Percentiles rank a stretch among this genome's conserved stretches.
phyloP scores from a whole-genome alignment of 768 basidiomycete species.

The Heimioporus sp. region DNA sequence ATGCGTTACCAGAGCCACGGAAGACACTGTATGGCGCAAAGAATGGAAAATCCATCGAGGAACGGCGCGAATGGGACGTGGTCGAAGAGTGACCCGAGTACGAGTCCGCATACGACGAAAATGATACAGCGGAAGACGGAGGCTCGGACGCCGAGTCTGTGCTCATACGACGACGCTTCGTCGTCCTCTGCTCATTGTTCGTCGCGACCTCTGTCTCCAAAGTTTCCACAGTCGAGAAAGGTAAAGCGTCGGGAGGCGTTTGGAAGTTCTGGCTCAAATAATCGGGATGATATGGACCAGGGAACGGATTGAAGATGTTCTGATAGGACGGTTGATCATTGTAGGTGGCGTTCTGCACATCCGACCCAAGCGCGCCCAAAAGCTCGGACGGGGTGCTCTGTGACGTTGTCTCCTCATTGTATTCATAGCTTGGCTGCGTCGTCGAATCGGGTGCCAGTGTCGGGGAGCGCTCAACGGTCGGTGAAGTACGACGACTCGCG shows the following conservation, averaged over 20 bases:
- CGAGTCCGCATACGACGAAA: constrained; percentile 58
- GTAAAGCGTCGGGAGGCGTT: constrained; percentile 48
- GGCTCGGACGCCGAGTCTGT: constrained; percentile 49
- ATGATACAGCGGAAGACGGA: constrained; percentile 62
- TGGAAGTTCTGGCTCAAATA: constrained; percentile 55
- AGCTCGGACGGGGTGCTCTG: constrained; percentile 49
- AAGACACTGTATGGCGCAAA: constrained; percentile 53
- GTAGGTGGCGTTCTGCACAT: constrained; percentile 23
- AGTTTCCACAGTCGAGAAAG: constrained; percentile 48
- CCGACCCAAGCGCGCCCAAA: constrained; percentile 43
- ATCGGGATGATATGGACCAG: constrained; percentile 77
- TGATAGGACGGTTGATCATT: constrained; percentile 29
- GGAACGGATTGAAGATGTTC: constrained; percentile 46
- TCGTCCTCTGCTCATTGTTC: constrained; percentile 37
- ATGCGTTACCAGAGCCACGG: constrained; percentile 53
- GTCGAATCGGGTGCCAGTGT: constrained; percentile 72
- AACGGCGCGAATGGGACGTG: constrained; percentile 55
- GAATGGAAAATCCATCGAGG: constrained; percentile 66
- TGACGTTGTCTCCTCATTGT: constrained; percentile 41
- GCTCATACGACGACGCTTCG: constrained; percentile 75
- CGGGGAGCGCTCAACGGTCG: constrained; percentile 56
- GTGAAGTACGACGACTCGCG: constrained; percentile 71
- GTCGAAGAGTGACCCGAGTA: constrained; percentile 58
- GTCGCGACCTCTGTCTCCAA: constrained; percentile 40
- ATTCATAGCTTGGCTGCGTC: constrained; percentile 54